Conservation (phyloP, 73 alveolate genomes). For the Uronychia binucleata region DNA sequence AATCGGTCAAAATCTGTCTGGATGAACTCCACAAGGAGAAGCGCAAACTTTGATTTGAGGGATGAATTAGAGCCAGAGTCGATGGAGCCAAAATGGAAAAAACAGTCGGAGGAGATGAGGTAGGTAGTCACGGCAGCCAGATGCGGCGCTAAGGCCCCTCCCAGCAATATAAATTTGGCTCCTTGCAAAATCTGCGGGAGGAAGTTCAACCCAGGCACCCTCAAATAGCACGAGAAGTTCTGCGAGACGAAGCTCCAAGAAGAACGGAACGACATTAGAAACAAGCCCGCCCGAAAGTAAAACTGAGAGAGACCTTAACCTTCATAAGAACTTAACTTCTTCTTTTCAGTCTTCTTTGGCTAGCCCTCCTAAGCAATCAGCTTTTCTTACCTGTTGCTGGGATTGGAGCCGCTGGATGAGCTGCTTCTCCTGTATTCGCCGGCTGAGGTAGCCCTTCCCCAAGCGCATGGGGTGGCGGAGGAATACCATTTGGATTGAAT, state of each 20-base stretch:
- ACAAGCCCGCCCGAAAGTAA: not conserved
- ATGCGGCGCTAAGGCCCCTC: not conserved
- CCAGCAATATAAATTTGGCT: not conserved
- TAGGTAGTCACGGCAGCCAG: not conserved
- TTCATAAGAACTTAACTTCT: not conserved
- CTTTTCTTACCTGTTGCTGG: not conserved
- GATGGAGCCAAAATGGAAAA: not conserved
- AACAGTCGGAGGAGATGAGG: not conserved
- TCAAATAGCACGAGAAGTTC: not conserved
- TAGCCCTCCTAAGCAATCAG: too few species aligned
- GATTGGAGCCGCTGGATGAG: too few species aligned
- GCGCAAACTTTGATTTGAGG: not conserved
- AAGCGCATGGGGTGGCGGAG: not conserved
- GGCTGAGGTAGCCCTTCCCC: too few species aligned
- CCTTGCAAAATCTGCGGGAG: slow-evolving; percentile 3
- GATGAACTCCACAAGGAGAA: not conserved
- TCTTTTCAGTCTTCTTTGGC: too few species aligned
- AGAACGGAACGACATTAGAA: not conserved
- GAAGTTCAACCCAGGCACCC: not conserved
- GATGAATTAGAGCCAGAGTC: not conserved
- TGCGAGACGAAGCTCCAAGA: not conserved
- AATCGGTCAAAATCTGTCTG: not conserved
- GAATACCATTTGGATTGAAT: too few species aligned
- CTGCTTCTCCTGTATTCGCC: too few species aligned
- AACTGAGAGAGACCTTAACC: not conserved